These are phyloP conservation scores for Sordariomycetes sp. DNA, from an alignment of 2,329 filamentous ascomycete genomes.

Conservation along the genomic window DNA sequence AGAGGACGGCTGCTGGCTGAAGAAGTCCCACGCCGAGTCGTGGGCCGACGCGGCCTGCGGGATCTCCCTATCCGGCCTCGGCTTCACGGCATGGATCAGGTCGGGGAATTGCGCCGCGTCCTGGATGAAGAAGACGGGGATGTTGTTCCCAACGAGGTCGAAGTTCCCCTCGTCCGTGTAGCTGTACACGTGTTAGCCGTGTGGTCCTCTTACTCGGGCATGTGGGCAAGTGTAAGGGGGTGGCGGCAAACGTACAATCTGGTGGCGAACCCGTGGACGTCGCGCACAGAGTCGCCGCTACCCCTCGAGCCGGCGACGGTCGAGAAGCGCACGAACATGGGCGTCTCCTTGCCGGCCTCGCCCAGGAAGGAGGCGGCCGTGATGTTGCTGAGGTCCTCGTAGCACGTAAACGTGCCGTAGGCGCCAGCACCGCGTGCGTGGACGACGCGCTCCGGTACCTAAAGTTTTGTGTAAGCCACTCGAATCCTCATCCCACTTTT, in stretches of 20 bases:
- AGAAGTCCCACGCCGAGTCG: slow-evolving; percentile 72
- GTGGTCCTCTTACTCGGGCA: too few species aligned
- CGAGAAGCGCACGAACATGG: slow-evolving; percentile 61
- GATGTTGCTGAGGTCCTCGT: slow-evolving; percentile 52
- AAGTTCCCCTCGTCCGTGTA: slow-evolving; percentile 70
- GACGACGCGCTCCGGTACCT: slow-evolving; percentile 49
- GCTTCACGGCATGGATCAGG: slow-evolving; percentile 49
- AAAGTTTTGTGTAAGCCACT: slow-evolving; percentile 13
- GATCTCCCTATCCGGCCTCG: slow-evolving; percentile 56
- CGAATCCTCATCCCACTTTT: not conserved
- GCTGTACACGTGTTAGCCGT: slow-evolving; percentile 4
- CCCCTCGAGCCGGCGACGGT: slow-evolving; percentile 65
- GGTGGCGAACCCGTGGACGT: slow-evolving; percentile 67
- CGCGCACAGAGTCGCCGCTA: slow-evolving; percentile 70
- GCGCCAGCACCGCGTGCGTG: slow-evolving; percentile 59
- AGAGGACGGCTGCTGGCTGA: slow-evolving; percentile 48
- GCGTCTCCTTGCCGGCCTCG: slow-evolving; percentile 43
- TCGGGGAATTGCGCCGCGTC: slow-evolving; percentile 65
- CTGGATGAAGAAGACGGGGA: slow-evolving; percentile 65
- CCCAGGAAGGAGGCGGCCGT: slow-evolving; percentile 53
- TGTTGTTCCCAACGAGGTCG: slow-evolving; percentile 59
- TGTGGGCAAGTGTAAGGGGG: too few species aligned
- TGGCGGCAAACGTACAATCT: slow-evolving; percentile 12
- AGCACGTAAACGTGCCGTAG: slow-evolving; percentile 57
- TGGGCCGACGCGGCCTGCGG: slow-evolving; percentile 60